Conservation (phyloP, 345 rosid species). For the thale cress (Arabidopsis thaliana) region TAIR10.1 NC_003075.7:16291501-16292000, state of each 20-base stretch:
- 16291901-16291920: conserved; percentile 50
- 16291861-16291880: conserved; percentile 62
- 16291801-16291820: conserved; percentile 55
- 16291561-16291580: conserved; percentile 58
- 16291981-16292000: conserved; percentile 55
- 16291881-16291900: conserved; percentile 49
- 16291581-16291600: conserved; percentile 48
- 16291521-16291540: conserved; percentile 52
- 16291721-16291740: conserved; percentile 54
- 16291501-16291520: conserved; percentile 48
- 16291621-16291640: conserved; percentile 53
- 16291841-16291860: conserved; percentile 62
- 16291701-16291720: conserved; percentile 45
- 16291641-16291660: conserved; percentile 63
- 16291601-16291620: conserved; percentile 47
- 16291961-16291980: conserved; percentile 58
- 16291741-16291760: conserved; percentile 62
- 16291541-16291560: conserved; percentile 57
- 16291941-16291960: conserved; percentile 77
- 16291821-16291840: conserved; percentile 48
- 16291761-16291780: conserved; percentile 54
- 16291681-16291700: conserved; percentile 51
- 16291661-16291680: conserved; percentile 69
- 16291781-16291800: conserved; percentile 52
- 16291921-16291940: conserved; percentile 64